These are phyloP conservation scores for Pythium brachiatum DNA, from an alignment of 352 stramenopile species.

Conservation along the genomic window DNA sequence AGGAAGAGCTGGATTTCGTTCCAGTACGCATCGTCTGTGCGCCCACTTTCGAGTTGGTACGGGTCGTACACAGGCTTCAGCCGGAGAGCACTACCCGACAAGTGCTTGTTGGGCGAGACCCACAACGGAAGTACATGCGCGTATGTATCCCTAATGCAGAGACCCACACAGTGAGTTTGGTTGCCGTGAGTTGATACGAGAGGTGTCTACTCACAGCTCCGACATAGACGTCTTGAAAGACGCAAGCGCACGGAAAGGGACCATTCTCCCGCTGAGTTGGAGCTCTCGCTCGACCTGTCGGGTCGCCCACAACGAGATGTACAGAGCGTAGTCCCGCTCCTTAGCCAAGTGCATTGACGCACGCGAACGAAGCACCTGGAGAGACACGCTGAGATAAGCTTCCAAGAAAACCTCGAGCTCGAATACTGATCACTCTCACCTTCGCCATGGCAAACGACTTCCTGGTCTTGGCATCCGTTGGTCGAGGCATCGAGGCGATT, in stretches of 20 bases:
- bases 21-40: conserved; percentile 73
- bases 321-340: conserved; percentile 68
- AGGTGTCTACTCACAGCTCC: conserved; percentile 9
- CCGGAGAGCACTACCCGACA: not conserved
- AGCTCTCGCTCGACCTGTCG: conserved; percentile 9
- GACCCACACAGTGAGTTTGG: not conserved
- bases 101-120: conserved; percentile 10
- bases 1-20: conserved; percentile 77
- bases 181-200: not conserved
- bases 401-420: no score
- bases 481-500: conserved; percentile 37
- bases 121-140: conserved; percentile 12
- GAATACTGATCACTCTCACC: conserved; percentile 21
- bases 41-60: conserved; percentile 66
- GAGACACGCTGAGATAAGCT: not conserved
- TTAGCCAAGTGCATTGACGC: conserved; percentile 53
- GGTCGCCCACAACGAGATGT: conserved; percentile 27
- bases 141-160: conserved; percentile 12
- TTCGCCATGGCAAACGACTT: conserved; percentile 66
- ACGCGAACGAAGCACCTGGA: conserved; percentile 65
- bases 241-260: conserved; percentile 7
- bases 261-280: conserved; percentile 3
- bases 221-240: conserved; percentile 21
- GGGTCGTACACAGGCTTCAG: conserved; percentile 38
- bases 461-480: conserved; percentile 39